Base-by-base conservation (phyloP, 2,329 filamentous ascomycete species). In the Aspergillus ustus region DNA sequence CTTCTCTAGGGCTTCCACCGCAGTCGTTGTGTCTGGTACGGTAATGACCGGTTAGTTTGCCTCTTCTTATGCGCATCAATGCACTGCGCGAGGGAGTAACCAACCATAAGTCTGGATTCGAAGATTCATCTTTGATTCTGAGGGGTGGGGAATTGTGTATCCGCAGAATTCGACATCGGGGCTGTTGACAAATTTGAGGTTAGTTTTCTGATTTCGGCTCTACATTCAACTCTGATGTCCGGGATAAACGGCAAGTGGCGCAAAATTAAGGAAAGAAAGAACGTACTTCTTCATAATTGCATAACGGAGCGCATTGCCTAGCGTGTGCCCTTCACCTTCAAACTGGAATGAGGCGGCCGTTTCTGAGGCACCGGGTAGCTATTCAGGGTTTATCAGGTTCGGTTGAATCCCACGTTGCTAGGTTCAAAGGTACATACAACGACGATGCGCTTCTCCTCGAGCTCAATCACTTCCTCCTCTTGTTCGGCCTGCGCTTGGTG, bases 261-360 rank as follows among this genome's bases (percentile, higher is more conserved):
- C 25, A 61, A 15, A 45, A 48, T 15, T 61, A 22, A 52, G 34
- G 20, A 46, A 31, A 49, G 13, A 25, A 11, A 31, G 31, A 40
- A 51, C 87, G 67, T 82, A 97, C 94, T 99, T 99, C 81, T 98
- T 98, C 91, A 97, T 97, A 72, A 99, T 96, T 66, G 97, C 90
- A 75, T 93, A 98, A 72, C 95, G 87, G 70, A 99, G 81, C 9
- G 93, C 92, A 78, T 99, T 99, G 29, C 95, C 95, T 56, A 99
- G 83, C 0, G 95, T 99, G 78, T 99, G 95, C 48, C 96, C 93
- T 81, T 99, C 95, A 50, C 92, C 89, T 63, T 91, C 87, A 71
- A 99, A 96, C 75, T 98, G 92, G 75, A 98, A 99, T 17, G 93
- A 97, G 31, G 95, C 95, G 4, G 93, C 93, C 8, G 90, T 94